Evolutionary conservation across 1,284 basidiomycete genomes (phyloP), one percentile per base, ranked within the genome.

Genomic region (Abortiporus biennis): DNA sequence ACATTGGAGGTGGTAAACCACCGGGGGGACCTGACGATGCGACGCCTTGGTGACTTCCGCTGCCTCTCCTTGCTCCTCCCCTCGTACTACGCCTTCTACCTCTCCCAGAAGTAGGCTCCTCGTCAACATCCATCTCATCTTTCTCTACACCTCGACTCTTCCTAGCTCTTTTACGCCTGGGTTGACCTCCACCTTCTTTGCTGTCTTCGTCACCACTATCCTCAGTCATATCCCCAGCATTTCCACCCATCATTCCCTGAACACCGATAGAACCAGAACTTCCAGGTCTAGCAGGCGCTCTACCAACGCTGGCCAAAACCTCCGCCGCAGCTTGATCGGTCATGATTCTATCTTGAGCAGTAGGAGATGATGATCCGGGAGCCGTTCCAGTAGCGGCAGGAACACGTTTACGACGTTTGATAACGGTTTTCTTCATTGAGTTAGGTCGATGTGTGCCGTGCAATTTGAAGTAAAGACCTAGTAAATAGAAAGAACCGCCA

Each of bases 371-470:
- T n/a, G 27, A 29, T 19, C 12, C 25, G 30, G 58, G 60, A 3
- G 59, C 60, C 1, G 57, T 53, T 44, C 72, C 74, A 39, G 68
- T 51, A 37, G 77, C 83, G 30, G 91, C 92, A 37, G 93, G 90
- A 22, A 98, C 92, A 52, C 95, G 85, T 69, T 98, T 98, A 49
- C 95, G 76, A 27, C 95, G 81, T 71, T 99, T 99, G 74, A 99
- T 99, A 54, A 97, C 92, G 2, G 91, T 89, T 73, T 98, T 97
- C 68, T 96, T 97, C 92, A 99, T 94, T 45, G 92, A 92, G 49
- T 95, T 95, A 24, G 95, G 95, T 33, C 95, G 83, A 55, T 97
- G 93, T 1, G 91, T 92, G 44, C 93, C 92, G 70, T 99, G 95
- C 9, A 99, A 76, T 67, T 99, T 99, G 74, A 93, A 94, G 68